Percentiles rank a stretch among this genome's conserved stretches.
phyloP scores from a whole-genome alignment of 306 rosid genomes.

The Quillaja saponaria region DNA sequence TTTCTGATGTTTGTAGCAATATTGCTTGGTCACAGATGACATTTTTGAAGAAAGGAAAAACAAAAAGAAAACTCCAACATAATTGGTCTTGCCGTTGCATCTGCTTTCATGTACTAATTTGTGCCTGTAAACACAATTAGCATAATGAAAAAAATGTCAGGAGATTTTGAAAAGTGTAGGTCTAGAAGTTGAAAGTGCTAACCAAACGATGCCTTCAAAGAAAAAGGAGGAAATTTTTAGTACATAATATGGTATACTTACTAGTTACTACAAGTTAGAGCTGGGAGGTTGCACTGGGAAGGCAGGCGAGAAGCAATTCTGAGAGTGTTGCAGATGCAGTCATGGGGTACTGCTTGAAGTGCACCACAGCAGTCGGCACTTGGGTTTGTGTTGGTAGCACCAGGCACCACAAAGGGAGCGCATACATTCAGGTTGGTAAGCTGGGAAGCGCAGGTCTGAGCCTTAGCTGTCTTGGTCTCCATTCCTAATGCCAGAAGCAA shows the following conservation, averaged over 20 bases:
- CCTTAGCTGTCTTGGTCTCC: slow-evolving; percentile 27
- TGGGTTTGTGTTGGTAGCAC: slow-evolving; percentile 42
- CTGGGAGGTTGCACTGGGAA: slow-evolving; percentile 48
- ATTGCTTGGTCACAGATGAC: background rate
- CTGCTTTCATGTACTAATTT: slow-evolving; percentile 17
- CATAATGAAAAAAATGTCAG: no score
- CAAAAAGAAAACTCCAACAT: slow-evolving; percentile 22
- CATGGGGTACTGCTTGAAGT: slow-evolving; percentile 40
- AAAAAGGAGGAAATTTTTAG: no score
- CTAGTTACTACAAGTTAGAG: slow-evolving; percentile 44
- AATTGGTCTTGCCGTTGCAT: slow-evolving; percentile 18
- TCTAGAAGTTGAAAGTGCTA: no score
- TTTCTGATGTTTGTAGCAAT: background rate
- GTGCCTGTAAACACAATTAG: slow-evolving; percentile 14
- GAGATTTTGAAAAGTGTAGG: no score
- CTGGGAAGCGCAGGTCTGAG: slow-evolving; percentile 47
- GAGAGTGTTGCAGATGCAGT: slow-evolving; percentile 65
- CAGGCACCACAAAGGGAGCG: slow-evolving; percentile 64
- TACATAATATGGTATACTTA: no score
- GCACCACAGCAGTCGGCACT: slow-evolving; percentile 57
- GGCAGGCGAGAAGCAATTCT: slow-evolving; percentile 60
- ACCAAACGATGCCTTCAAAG: no score
- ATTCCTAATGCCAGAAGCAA: slow-evolving; percentile 31
- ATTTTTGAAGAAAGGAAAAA: background rate
- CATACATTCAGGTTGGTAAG: slow-evolving; percentile 55